These are phyloP conservation scores for Solanum gandarillasii DNA, from an alignment of 257 asterid species.

Conservation along the genomic window DNA sequence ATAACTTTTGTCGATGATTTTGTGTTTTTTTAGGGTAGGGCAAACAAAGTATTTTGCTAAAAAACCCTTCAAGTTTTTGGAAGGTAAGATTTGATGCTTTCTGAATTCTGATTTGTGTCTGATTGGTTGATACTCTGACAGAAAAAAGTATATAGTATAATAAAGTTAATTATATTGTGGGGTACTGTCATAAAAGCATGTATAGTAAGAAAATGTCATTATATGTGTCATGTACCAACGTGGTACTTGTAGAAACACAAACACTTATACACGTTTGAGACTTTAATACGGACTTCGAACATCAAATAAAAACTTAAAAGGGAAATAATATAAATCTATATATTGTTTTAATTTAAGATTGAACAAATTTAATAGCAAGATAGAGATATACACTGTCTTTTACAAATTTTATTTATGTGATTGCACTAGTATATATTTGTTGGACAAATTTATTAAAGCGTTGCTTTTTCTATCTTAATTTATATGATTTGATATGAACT, in stretches of 20 bases:
- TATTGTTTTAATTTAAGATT: no score
- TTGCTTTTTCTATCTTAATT: no score
- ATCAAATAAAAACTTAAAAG: no score
- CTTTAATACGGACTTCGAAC: neutral
- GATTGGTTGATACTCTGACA: neutral
- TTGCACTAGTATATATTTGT: neutral
- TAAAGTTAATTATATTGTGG: neutral
- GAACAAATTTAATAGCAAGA: no score
- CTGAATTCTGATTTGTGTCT: neutral
- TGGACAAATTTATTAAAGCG: neutral
- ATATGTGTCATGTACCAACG: neutral
- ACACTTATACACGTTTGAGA: accelerated
- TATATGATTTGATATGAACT: neutral
- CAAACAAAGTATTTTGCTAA: neutral
- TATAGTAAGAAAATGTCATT: neutral
- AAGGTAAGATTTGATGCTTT: neutral
- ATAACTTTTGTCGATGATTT: no score
- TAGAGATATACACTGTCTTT: no score
- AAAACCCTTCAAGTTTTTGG: neutral
- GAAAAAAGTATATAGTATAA: neutral
- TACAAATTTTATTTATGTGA: no score
- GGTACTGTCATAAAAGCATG: neutral
- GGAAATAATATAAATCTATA: no score
- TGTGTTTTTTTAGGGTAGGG: neutral
- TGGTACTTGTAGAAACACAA: neutral